Evolutionary conservation across 164 flowering plant species (phyloP), one percentile per base, ranked within the genome.

Genomic region (Santalum album): DNA sequence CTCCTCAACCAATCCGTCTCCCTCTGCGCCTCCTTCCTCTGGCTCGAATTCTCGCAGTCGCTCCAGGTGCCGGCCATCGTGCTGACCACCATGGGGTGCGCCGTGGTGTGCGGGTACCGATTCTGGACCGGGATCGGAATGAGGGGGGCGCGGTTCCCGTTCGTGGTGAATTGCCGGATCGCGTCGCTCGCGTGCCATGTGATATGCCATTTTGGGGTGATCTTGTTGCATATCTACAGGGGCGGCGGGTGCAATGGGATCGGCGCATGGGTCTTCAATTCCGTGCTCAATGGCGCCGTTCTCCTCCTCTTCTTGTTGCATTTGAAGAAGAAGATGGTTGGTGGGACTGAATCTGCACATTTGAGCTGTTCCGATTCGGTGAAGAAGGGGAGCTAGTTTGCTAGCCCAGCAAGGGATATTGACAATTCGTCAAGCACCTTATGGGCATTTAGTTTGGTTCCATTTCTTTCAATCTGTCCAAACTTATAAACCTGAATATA

Each of bases 271-370:
- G 26, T 32, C 12, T 64, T 69, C 49, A 73, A 73, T 18, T 73
- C 74, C 2, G 65, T 70, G 3, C 51, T 73, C 20, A 73, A 73
- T 24, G 78, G 60, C 0, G 70, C 53, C 1, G 56, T 70, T 38
- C 45, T 73, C 36, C 21, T 73, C 18, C 67, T 62, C 10, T 73
- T 73, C 27, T 22, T 73, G 48, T 69, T 67, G 29, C 60, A 63
- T 51, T 20, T 49, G 45, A 44, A 26, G 48, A 62, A 52, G 60
- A 40, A 40, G 7, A 19, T 12, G 24, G 52, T 7, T 17, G 53
- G 27, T 10, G 60, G 47, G 47, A 12, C 4, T 3, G 34, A 29
- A 36, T 29, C 5, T 29, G 6, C 6, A 1, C n/a, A 24, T 16
- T 23, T 10, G 9, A 12, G 27, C 9, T 17, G 24, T 17, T 35